These are phyloP conservation scores for Boletus reticulatus DNA, from an alignment of 768 basidiomycete species.

Conservation along the genomic window DNA sequence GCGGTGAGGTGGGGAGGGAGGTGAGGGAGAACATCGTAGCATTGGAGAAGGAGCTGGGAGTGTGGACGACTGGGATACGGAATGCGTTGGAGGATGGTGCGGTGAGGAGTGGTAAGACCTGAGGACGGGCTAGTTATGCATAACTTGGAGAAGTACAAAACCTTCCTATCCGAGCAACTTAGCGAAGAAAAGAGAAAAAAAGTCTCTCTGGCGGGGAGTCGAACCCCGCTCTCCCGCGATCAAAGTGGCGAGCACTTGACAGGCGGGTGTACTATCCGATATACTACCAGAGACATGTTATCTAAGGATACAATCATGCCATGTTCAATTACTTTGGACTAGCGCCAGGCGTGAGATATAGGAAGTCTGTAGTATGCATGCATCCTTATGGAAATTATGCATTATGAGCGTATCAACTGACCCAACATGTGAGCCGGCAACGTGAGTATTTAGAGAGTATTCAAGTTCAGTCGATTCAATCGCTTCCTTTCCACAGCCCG, in stretches of 20 bases:
- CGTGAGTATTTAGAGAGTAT: not conserved
- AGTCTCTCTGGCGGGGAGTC: slow-evolving; percentile 46
- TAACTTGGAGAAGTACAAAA: no score
- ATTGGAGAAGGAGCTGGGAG: slow-evolving; percentile 69
- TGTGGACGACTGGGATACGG: slow-evolving; percentile 63
- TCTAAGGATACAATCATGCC: no score
- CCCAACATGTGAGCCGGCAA: no score
- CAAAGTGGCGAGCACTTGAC: slow-evolving; percentile 19
- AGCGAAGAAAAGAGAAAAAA: slow-evolving; percentile 6
- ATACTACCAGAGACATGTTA: slow-evolving; percentile 42
- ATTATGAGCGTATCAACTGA: no score
- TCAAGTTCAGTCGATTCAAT: not conserved
- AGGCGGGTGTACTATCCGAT: slow-evolving; percentile 52
- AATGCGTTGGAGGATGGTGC: slow-evolving; percentile 49
- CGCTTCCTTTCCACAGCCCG: not conserved
- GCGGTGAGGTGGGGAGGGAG: slow-evolving; percentile 67
- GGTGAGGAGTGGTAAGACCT: not conserved
- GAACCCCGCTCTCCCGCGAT: slow-evolving; percentile 43
- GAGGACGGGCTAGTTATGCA: not conserved
- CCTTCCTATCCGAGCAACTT: not conserved
- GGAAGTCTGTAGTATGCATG: no score
- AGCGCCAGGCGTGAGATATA: no score
- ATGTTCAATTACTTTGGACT: no score
- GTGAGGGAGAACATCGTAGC: slow-evolving; percentile 58
- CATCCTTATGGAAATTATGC: no score